Percentiles rank a stretch among this genome's conserved stretches.
These are phyloP conservation scores for Talaromyces sp. DNA, from an alignment of 2,329 filamentous ascomycete species.

Conservation along the genomic window DNA sequence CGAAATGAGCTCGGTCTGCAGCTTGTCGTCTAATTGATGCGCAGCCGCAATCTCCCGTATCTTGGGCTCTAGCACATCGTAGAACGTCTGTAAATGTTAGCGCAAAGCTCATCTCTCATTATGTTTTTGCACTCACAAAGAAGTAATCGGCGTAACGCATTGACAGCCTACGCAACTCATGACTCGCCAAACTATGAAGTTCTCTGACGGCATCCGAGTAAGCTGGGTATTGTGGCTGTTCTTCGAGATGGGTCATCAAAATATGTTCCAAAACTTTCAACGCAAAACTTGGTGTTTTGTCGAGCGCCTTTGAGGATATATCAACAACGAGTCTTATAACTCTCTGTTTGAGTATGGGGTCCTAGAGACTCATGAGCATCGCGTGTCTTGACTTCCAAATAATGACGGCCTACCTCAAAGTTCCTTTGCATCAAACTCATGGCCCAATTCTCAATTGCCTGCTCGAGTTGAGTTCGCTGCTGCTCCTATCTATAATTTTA, in stretches of 20 bases:
- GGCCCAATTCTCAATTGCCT: constrained; percentile 41
- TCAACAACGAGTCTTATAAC: constrained; percentile 78
- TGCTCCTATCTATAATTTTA: constrained; percentile 32
- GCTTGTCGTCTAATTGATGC: constrained; percentile 74
- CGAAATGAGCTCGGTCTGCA: constrained; percentile 79
- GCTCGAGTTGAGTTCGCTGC: constrained; percentile 38
- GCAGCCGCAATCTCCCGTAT: constrained; percentile 72
- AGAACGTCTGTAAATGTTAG: constrained; percentile 61
- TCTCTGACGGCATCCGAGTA: constrained; percentile 90
- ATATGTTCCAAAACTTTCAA: constrained; percentile 89
- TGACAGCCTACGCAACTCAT: constrained; percentile 84
- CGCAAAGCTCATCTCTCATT: background rate
- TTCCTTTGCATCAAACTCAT: constrained; percentile 39
- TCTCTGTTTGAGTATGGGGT: constrained; percentile 79
- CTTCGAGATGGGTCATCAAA: constrained; percentile 73
- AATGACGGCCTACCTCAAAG: constrained; percentile 33
- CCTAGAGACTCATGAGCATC: constrained; percentile 42
- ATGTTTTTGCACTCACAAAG: constrained; percentile 51
- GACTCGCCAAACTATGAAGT: constrained; percentile 76
- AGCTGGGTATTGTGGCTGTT: constrained; percentile 65
- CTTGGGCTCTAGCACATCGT: constrained; percentile 78
- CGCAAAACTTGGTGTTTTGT: constrained; percentile 75
- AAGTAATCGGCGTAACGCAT: constrained; percentile 90
- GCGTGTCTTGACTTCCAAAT: background rate
- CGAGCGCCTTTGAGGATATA: constrained; percentile 75